Evolutionary conservation across 306 rosid species (phyloP).

Genomic region (Mimosa bimucronata): DNA sequence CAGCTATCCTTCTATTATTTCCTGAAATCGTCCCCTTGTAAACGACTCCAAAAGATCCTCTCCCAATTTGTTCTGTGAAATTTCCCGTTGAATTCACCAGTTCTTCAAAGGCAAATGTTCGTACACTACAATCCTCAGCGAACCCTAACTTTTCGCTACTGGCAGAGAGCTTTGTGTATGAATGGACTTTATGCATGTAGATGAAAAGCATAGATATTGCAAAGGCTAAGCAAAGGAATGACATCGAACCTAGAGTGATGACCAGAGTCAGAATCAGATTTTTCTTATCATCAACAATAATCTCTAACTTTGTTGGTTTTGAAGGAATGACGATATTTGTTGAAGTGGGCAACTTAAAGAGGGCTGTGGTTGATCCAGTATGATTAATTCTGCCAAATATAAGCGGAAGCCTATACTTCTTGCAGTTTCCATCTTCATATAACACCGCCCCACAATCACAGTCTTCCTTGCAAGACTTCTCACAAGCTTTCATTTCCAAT

Average conservation of each 20-base stretch:
- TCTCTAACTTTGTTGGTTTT: background rate
- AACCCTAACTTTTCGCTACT: conserved; percentile 29
- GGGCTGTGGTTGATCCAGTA: background rate
- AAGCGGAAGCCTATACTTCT: background rate
- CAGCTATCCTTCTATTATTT: conserved; percentile 36
- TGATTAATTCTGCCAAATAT: background rate
- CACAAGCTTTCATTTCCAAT: conserved; percentile 18
- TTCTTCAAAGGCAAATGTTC: conserved; percentile 43
- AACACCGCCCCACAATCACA: conserved; percentile 44
- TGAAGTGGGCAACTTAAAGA: background rate
- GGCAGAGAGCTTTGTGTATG: background rate
- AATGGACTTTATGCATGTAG: conserved; percentile 2
- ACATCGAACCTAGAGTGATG: conserved; percentile 33
- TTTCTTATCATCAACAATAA: conserved; percentile 1
- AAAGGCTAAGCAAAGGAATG: background rate
- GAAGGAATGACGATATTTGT: background rate
- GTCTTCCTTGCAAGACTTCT: conserved; percentile 32
- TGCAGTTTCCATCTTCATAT: background rate
- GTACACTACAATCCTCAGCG: conserved; percentile 34
- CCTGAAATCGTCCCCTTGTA: conserved; percentile 33
- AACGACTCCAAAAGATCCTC: conserved; percentile 45
- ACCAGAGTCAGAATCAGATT: conserved; percentile 18
- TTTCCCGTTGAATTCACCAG: conserved; percentile 27
- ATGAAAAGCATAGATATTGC: background rate
- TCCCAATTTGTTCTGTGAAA: conserved; percentile 43